Evolutionary conservation across 176 grass and related monocot genomes (phyloP).

Genomic region (Zoysia pacifica): DNA sequence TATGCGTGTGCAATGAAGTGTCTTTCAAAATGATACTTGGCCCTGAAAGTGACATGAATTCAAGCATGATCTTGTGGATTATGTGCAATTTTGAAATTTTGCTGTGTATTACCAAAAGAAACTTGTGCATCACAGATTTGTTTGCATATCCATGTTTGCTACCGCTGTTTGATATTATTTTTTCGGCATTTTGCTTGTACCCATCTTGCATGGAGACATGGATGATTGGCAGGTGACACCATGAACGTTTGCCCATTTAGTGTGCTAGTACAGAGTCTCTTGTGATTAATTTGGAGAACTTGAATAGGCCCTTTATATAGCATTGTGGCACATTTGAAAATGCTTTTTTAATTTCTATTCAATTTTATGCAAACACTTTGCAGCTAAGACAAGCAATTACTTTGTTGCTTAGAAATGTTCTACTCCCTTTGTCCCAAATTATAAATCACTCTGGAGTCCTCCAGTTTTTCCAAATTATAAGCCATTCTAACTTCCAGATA

Average conservation of each 20-base stretch:
- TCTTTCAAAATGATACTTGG: neutral
- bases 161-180: neutral
- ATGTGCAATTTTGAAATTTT: slow-evolving; percentile 9
- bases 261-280: neutral
- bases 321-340: neutral
- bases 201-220: neutral
- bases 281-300: neutral
- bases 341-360: neutral
- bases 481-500: too few species aligned
- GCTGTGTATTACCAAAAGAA: neutral
- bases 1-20: neutral
- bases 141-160: neutral
- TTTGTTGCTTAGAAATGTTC: slow-evolving; percentile 1
- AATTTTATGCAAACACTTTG: neutral
- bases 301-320: slow-evolving; percentile 4
- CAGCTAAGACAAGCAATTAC: neutral
- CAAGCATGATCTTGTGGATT: slow-evolving; percentile 5
- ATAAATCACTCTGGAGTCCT: too few species aligned
- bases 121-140: neutral
- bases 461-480: too few species aligned
- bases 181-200: neutral
- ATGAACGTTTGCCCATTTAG: slow-evolving; percentile 3
- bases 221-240: neutral
- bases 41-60: neutral
- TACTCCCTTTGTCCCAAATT: neutral